Conservation (phyloP, 106 monocot species). For the Iris macrosiphon region DNA sequence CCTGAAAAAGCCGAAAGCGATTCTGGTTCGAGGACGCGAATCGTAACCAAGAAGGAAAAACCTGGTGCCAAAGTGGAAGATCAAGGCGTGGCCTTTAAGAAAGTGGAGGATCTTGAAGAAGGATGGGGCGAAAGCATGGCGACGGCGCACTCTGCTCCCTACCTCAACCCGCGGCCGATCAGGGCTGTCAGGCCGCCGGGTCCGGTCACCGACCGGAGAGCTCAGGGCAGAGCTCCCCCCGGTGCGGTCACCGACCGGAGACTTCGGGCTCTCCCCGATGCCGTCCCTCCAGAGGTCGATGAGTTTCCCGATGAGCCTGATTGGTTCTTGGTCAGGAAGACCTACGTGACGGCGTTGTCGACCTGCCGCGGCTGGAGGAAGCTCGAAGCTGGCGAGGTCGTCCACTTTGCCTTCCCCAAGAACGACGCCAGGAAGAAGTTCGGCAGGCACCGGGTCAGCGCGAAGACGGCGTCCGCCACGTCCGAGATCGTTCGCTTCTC, state of each 20-base stretch:
- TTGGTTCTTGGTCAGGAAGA: conserved; percentile 69
- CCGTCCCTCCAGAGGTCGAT: conserved; percentile 28
- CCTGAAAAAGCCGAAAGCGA: not conserved
- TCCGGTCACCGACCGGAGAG: too few species aligned
- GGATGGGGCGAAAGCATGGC: conserved; percentile 13
- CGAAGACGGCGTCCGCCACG: conserved; percentile 33
- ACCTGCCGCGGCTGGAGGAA: conserved; percentile 48
- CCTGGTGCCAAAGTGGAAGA: not conserved
- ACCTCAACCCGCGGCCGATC: conserved; percentile 57
- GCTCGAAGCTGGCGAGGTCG: conserved; percentile 49
- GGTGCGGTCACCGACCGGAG: conserved; percentile 12
- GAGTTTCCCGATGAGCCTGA: conserved; percentile 60
- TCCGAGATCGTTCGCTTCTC: conserved; percentile 80
- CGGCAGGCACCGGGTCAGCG: conserved; percentile 30
- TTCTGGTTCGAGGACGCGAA: not conserved
- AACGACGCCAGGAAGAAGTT: conserved; percentile 6
- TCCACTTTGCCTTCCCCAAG: conserved; percentile 62
- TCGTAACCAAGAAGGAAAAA: conserved; percentile 14
- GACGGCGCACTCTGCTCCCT: conserved; percentile 20
- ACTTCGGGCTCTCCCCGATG: conserved; percentile 9
- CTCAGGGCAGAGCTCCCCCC: too few species aligned
- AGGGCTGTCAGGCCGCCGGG: conserved; percentile 22
- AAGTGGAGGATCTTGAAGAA: not conserved
- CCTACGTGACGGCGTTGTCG: conserved; percentile 52
- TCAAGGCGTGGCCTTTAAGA: not conserved